These are phyloP conservation scores for Corymbia calophylla DNA, from an alignment of 441 rosid genomes.

Conservation along the genomic window DNA sequence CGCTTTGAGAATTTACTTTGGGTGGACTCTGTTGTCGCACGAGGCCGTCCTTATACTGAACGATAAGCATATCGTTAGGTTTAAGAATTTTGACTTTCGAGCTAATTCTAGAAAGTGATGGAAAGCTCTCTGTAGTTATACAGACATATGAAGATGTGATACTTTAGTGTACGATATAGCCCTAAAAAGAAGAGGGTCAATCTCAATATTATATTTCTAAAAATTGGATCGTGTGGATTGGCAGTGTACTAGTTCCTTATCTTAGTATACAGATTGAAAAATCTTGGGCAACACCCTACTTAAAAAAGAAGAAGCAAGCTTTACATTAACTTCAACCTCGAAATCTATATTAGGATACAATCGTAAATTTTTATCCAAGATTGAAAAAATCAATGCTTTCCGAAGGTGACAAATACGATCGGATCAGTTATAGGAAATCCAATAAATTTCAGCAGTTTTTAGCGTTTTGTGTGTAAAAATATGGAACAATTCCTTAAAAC, in stretches of 20 bases:
- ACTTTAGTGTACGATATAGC: not conserved
- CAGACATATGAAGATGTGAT: not conserved
- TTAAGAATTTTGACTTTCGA: not conserved
- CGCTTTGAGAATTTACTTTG: not conserved
- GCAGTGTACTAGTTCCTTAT: not conserved
- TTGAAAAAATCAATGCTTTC: not conserved
- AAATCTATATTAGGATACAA: no score
- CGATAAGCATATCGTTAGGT: not conserved
- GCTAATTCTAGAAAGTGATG: not conserved
- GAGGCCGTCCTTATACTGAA: not conserved
- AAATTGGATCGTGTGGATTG: not conserved
- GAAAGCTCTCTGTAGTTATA: not conserved
- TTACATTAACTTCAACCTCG: not conserved
- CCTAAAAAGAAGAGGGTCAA: not conserved
- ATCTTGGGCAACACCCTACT: not conserved
- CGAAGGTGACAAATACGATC: not conserved
- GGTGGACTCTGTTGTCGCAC: not conserved
- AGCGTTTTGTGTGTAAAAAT: not conserved
- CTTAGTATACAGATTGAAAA: not conserved
- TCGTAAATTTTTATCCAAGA: not conserved
- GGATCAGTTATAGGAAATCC: not conserved
- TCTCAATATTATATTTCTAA: not conserved
- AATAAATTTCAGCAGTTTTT: not conserved
- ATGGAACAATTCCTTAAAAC: not conserved
- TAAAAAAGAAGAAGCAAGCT: not conserved